Evolutionary conservation across 169 alveolate genomes (phyloP), one percentile per base, ranked within the genome.

Genomic region (Sarcocystis neurona): DNA sequence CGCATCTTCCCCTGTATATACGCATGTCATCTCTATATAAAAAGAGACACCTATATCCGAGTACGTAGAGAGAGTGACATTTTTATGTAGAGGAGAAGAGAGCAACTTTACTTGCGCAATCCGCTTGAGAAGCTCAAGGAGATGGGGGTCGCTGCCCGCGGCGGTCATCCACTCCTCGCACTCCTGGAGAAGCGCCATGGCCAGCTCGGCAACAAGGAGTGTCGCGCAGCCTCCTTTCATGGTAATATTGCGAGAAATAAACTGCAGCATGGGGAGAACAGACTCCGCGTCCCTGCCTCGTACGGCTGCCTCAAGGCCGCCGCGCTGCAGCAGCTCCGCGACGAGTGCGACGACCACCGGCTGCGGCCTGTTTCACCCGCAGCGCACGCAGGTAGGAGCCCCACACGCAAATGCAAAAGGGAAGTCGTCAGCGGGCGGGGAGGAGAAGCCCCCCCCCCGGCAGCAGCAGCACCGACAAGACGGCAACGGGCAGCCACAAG

Each of bases 301-400:
- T 41, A 77, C 37, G 27, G 85, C 60, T 4, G n/a, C 68, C 23
- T 47, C 70, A 0, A 77, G 44, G 68, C 85, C 85, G 41, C 85
- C 85, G 46, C 85, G 66, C 85, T 77, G 85, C 68, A 77, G 85
- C 66, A 77, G 85, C 85, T 77, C 85, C 23, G 85, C 85, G 27
- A 47, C 60, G 70, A 77, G 44, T 3, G 85, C 85, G 30, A 72
- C 82, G 70, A 77, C 10, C 10, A 53, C 85, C 46, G 43, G 85
- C 68, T 77, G 85, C 8, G 85, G 23, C 68, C 85, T 77, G 60
- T 6, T 27, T 32, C n/a, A 27, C 6, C n/a, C 5, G 4, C 15
- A 70, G 12, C 30, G 60, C 56, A 75, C 46, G 44, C n/a, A n/a
- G n/a, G n/a, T n/a, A n/a, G n/a, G n/a, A n/a, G n/a, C n/a, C n/a